Evolutionary conservation across 1,139 yeast genomes (phyloP).

Genomic region (Candida sojae): DNA sequence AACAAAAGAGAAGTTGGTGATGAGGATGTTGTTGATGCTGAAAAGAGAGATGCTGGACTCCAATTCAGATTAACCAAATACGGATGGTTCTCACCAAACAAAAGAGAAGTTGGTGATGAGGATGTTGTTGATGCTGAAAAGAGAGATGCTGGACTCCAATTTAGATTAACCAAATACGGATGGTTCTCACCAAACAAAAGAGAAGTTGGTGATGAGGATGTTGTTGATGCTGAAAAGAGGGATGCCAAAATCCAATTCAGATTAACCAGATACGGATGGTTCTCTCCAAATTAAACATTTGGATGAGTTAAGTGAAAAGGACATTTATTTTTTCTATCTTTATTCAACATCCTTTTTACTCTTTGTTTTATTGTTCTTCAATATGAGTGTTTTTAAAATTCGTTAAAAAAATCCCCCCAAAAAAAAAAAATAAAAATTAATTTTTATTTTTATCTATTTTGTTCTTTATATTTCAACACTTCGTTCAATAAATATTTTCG

Average conservation of each 20-base stretch:
- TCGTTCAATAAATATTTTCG: not conserved
- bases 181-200: conserved; percentile 8
- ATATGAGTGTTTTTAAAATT: not conserved
- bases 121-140: not conserved
- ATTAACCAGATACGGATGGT: conserved; percentile 13
- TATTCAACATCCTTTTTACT: not conserved
- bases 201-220: not conserved
- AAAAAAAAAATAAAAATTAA: not conserved
- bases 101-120: conserved; percentile 3
- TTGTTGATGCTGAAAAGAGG: conserved; percentile 1
- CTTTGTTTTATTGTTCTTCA: not conserved
- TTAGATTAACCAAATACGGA: conserved; percentile 5
- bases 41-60: conserved; percentile 2
- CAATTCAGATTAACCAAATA: conserved; percentile 6
- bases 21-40: not conserved
- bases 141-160: not conserved
- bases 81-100: conserved; percentile 9
- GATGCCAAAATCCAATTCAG: conserved; percentile 6
- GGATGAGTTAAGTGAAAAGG: not conserved
- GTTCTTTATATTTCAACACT: not conserved
- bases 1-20: conserved; percentile 11
- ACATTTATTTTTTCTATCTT: not conserved
- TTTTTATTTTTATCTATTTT: too few species aligned
- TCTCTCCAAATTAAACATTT: conserved; percentile 12
- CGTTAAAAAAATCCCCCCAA: not conserved